Evolutionary conservation across 352 stramenopile genomes (phyloP), one percentile per base, ranked within the genome.

Genomic region (Globisporangium okanoganense): DNA sequence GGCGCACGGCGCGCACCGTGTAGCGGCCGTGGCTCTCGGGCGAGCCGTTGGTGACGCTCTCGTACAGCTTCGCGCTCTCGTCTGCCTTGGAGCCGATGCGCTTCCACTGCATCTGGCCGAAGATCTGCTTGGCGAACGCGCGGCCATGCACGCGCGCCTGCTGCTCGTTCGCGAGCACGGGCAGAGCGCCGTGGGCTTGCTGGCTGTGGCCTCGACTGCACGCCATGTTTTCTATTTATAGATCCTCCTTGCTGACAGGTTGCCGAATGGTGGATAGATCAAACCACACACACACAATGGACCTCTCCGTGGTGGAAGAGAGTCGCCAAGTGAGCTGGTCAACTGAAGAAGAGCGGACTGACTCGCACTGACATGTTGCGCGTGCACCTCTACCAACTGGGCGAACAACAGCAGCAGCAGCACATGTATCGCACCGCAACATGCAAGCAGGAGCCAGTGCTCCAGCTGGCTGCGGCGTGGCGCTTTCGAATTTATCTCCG

Each of bases 91-190:
- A 64, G 13, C 65, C 72, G 58, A 88, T 83, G 55, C 80, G 76
- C 50, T 87, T 89, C 82, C 82, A 89, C 27, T 76, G 75, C 70
- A 82, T 78, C 29, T 77, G 76, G 50, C 76, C 67, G 69, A 89
- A 89, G 54, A 91, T 82, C 57, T 88, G 70, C 56, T 90, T 88
- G 59, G 79, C 79, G n/a, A 76, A 75, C 5, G 62, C 62, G 38
- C 82, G 82, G 6, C 82, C 82, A 40, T 54, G 71, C 22, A 70
- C 59, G 33, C 79, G 82, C 55, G 78, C 82, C 51, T 84, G 69
- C 25, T 83, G 61, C 62, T 90, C 79, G 51, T 75, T 66, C 60
- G 85, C 65, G 36, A 87, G 69, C 18, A 69, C 44, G 3, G 62
- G 64, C 10, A 84, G 60, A 25, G n/a, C n/a, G n/a, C n/a, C n/a